Percentiles rank a stretch among this genome's conserved stretches.
Evolutionary conservation across 129 eudicot genomes (phyloP).

Genomic region (Heracleum sosnowskyi): DNA sequence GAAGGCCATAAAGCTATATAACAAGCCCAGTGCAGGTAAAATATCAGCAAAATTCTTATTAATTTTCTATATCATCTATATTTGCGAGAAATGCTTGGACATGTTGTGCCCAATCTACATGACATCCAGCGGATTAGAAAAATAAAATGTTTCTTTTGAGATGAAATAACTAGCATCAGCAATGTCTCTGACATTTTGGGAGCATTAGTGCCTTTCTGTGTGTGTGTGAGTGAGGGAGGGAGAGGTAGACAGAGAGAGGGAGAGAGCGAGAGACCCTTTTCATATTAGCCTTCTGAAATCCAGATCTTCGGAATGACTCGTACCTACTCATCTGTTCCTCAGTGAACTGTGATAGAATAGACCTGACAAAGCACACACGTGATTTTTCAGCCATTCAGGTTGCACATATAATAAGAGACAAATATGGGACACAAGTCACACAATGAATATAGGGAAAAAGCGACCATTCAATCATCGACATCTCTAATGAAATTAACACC

Average conservation of each 20-base stretch:
- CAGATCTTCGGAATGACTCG: conserved; percentile 89
- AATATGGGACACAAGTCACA: background rate
- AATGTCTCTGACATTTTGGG: background rate
- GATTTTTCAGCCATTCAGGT: background rate
- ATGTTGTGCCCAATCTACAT: background rate
- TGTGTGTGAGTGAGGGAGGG: background rate
- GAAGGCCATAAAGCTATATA: background rate
- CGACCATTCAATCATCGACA: background rate
- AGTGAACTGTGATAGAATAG: conserved; percentile 71
- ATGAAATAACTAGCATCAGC: background rate
- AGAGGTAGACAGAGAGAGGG: background rate
- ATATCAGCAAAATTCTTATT: background rate
- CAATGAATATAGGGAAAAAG: background rate
- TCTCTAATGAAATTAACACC: background rate
- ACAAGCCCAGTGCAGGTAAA: background rate
- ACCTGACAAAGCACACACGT: conserved; percentile 31
- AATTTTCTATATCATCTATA: background rate
- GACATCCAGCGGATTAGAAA: background rate
- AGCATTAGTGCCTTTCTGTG: background rate
- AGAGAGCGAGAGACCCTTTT: conserved; percentile 48
- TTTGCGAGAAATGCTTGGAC: background rate
- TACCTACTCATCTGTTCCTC: conserved; percentile 92
- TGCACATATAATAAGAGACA: background rate
- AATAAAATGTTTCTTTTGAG: background rate
- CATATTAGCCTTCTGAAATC: conserved; percentile 94